phyloP scores from a whole-genome alignment of 1,284 basidiomycete genomes.

The Agaricales sp. region DNA sequence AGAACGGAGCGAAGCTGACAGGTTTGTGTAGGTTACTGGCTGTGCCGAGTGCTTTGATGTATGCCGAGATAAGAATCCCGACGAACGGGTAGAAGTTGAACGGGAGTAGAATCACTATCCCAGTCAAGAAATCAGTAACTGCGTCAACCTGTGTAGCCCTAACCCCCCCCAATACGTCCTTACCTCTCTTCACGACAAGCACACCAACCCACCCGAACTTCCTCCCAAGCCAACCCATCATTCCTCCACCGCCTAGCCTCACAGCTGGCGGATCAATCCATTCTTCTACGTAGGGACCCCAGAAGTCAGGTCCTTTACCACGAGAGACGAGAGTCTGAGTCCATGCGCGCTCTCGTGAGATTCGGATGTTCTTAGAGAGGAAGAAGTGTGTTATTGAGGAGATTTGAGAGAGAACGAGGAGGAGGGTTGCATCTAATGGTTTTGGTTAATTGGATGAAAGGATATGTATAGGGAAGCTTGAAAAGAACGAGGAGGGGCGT shows the following conservation, averaged over 20 bases:
- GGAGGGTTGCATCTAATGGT: conserved; percentile 58
- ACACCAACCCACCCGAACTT: conserved; percentile 39
- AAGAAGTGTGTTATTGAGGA: conserved; percentile 72
- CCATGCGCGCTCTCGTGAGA: conserved; percentile 71
- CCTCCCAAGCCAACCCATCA: conserved; percentile 23
- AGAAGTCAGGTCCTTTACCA: conserved; percentile 74
- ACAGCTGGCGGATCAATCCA: conserved; percentile 61
- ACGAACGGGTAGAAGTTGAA: conserved; percentile 64
- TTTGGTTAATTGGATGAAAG: conserved; percentile 2
- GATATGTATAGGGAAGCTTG: neutral
- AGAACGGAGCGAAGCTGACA: conserved; percentile 33
- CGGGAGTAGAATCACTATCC: conserved; percentile 55
- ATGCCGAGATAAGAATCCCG: conserved; percentile 53
- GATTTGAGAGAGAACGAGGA: conserved; percentile 65
- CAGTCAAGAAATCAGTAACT: conserved; percentile 1
- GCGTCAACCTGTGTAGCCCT: no score
- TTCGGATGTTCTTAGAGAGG: conserved; percentile 65
- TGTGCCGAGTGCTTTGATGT: conserved; percentile 59
- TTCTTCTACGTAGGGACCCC: conserved; percentile 82
- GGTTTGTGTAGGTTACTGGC: conserved; percentile 63
- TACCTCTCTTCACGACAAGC: conserved; percentile 40
- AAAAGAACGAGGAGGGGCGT: conserved; percentile 13
- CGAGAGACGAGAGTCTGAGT: conserved; percentile 73
- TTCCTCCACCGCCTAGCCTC: conserved; percentile 19
- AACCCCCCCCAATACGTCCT: conserved; percentile 11